Percentiles rank a stretch among this genome's conserved stretches.
These are phyloP conservation scores for Barnettozyma californica DNA, from an alignment of 805 yeast species.

Conservation along the genomic window DNA sequence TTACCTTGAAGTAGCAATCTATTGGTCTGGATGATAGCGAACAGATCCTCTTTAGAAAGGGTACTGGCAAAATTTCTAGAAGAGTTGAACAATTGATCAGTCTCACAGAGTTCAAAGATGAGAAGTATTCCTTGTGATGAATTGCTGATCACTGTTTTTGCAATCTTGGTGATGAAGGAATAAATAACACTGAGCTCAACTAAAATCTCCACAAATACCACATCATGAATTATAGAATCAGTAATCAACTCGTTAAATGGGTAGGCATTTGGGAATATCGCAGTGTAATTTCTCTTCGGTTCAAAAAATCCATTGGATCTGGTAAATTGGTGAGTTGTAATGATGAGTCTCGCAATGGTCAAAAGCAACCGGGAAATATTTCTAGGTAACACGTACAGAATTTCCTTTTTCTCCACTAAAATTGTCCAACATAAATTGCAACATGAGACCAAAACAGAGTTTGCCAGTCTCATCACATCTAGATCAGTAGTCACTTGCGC, in stretches of 20 bases:
- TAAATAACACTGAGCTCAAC: conserved; percentile 65
- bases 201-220: conserved; percentile 62
- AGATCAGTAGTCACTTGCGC: conserved; percentile 37
- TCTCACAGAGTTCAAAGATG: conserved; percentile 32
- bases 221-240: conserved; percentile 71
- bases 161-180: conserved; percentile 48
- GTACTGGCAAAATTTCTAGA: conserved; percentile 36
- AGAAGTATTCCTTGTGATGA: conserved; percentile 40
- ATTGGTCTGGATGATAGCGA: conserved; percentile 41
- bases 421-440: conserved; percentile 35
- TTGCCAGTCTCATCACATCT: conserved; percentile 60
- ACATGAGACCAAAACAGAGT: conserved; percentile 49
- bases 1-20: conserved; percentile 47
- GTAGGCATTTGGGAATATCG: conserved; percentile 58
- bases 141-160: conserved; percentile 29
- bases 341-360: conserved; percentile 44
- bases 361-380: conserved; percentile 51
- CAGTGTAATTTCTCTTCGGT: conserved; percentile 60
- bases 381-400: conserved; percentile 35
- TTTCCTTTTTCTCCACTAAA: conserved; percentile 29
- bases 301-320: conserved; percentile 36
- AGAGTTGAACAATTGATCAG: conserved; percentile 37
- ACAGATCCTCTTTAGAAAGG: conserved; percentile 38
- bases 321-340: conserved; percentile 47
- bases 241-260: conserved; percentile 64